Percentiles rank a stretch among this genome's conserved stretches.
phyloP scores from a whole-genome alignment of 495 filamentous ascomycete species.

The Neurospora pannonica region DNA sequence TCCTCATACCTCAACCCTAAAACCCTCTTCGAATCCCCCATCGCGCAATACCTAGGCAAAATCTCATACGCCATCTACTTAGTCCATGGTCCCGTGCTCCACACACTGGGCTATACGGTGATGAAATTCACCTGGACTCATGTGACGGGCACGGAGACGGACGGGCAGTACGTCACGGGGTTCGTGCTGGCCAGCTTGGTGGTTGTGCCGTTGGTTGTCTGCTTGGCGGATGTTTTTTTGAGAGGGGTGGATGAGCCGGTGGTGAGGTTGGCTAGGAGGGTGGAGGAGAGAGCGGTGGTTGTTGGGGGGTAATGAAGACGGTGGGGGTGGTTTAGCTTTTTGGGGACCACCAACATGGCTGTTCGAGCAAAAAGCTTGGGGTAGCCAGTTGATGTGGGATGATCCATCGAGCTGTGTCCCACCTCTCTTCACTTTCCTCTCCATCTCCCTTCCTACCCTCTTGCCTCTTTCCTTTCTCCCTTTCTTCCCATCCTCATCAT shows the following conservation, averaged over 20 bases:
- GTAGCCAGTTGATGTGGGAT: not conserved
- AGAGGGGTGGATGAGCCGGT: conserved; percentile 35
- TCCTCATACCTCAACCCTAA: not conserved
- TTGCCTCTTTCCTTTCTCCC: not conserved
- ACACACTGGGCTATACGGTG: conserved; percentile 33
- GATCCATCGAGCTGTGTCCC: not conserved
- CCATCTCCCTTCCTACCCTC: not conserved
- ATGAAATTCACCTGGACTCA: conserved; percentile 24
- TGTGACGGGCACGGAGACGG: conserved; percentile 24
- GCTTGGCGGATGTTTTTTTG: conserved; percentile 39
- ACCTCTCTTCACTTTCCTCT: not conserved
- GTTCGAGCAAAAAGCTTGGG: not conserved
- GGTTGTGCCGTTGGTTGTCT: conserved; percentile 31
- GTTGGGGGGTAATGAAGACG: not conserved
- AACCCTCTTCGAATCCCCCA: conserved; percentile 19
- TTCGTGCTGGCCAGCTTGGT: conserved; percentile 24
- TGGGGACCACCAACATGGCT: not conserved
- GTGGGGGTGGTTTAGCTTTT: not conserved
- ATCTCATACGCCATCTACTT: conserved; percentile 45
- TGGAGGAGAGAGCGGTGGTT: conserved; percentile 20
- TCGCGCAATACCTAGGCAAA: conserved; percentile 38
- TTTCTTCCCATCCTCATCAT: not conserved
- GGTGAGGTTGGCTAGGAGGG: conserved; percentile 35
- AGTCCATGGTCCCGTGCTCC: conserved; percentile 42
- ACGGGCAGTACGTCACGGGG: conserved; percentile 21